Conservation (phyloP, 2,329 filamentous ascomycete species). For the Aspergillus puulaauensis region DNA sequence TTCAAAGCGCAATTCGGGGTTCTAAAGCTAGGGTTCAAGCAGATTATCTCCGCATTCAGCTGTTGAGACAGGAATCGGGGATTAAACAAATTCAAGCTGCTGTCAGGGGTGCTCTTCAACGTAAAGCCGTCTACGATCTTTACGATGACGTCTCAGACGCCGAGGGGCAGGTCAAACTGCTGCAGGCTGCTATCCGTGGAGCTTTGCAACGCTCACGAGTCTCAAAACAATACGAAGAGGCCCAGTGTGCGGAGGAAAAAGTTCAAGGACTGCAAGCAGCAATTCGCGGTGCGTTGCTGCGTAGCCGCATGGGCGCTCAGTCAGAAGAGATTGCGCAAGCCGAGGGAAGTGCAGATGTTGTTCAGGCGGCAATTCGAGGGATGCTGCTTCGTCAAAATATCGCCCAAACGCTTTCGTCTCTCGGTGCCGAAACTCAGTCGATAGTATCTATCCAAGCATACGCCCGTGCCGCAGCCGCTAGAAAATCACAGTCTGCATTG, state of each 20-base stretch:
- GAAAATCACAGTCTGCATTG: constrained; percentile 40
- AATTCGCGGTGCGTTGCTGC: constrained; percentile 65
- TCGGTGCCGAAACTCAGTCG: constrained; percentile 25
- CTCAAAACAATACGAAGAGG: constrained; percentile 23
- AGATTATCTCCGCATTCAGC: constrained; percentile 39
- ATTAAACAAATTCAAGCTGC: constrained; percentile 56
- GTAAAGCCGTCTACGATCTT: constrained; percentile 47
- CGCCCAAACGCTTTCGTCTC: constrained; percentile 22
- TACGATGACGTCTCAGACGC: constrained; percentile 63
- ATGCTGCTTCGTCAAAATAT: constrained; percentile 45
- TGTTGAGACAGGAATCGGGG: constrained; percentile 42
- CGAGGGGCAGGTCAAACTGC: constrained; percentile 50
- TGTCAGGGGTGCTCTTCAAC: constrained; percentile 49
- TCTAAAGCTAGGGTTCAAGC: constrained; percentile 44
- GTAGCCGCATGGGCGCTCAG: constrained; percentile 43
- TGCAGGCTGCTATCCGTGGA: constrained; percentile 62
- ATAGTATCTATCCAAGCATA: constrained; percentile 39
- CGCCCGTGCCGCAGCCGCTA: constrained; percentile 35
- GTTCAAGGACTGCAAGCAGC: constrained; percentile 65
- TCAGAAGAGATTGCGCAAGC: constrained; percentile 47
- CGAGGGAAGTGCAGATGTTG: constrained; percentile 46
- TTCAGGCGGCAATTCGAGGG: constrained; percentile 63
- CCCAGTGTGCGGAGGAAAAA: constrained; percentile 49
- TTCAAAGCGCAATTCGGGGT: constrained; percentile 78
- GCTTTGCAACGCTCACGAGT: constrained; percentile 31